Conservation (phyloP, 1,284 basidiomycete species). For the Ganoderma lucidum region DNA sequence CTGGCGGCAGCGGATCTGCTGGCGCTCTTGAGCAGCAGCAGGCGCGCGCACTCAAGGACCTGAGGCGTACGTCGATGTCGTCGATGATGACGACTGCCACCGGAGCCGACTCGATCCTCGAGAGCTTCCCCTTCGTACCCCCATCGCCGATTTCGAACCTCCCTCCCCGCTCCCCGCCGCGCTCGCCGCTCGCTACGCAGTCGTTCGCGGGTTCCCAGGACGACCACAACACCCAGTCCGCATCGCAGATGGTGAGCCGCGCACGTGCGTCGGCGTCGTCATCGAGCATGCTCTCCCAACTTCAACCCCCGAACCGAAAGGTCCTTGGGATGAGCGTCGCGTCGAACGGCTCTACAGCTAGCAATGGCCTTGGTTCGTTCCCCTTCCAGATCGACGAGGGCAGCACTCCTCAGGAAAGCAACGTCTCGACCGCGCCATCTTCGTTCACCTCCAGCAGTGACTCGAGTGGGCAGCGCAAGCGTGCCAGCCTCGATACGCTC, state of each 20-base stretch:
- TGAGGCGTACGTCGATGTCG: conserved; percentile 65
- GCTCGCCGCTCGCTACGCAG: conserved; percentile 71
- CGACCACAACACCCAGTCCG: conserved; percentile 24
- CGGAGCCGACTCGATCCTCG: conserved; percentile 80
- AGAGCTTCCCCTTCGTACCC: conserved; percentile 85
- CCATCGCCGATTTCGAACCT: conserved; percentile 83
- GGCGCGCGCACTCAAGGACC: conserved; percentile 60
- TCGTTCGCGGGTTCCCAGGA: conserved; percentile 46
- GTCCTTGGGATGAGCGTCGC: conserved; percentile 72
- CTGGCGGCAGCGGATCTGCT: conserved; percentile 27
- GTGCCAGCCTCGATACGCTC: conserved; percentile 83
- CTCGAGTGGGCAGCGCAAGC: conserved; percentile 49
- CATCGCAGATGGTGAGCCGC: conserved; percentile 43
- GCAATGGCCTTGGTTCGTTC: conserved; percentile 79
- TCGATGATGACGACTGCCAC: conserved; percentile 73
- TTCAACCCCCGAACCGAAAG: conserved; percentile 53
- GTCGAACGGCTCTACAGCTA: conserved; percentile 75
- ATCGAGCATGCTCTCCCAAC: conserved; percentile 23
- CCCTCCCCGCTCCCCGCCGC: conserved; percentile 75
- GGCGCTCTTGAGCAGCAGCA: conserved; percentile 68
- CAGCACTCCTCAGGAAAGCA: conserved; percentile 22
- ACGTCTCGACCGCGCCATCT: conserved; percentile 31
- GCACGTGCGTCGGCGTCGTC: conserved; percentile 28
- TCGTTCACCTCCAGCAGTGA: conserved; percentile 36
- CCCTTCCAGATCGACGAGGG: conserved; percentile 81